phyloP scores from a whole-genome alignment of 2,329 filamentous ascomycete species.

The Stagonosporopsis vannaccii region DNA sequence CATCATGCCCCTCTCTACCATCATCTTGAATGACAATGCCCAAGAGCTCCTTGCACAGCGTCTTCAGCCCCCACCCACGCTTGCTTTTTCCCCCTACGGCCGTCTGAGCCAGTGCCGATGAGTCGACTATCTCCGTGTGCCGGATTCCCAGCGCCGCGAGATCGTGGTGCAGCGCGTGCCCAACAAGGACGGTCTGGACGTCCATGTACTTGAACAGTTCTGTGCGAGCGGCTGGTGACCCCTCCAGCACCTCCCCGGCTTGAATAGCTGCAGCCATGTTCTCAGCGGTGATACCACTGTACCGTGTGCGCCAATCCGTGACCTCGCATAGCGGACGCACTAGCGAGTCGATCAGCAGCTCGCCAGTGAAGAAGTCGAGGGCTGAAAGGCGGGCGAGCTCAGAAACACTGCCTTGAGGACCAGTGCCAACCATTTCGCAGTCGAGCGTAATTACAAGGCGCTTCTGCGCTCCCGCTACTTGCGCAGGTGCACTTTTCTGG shows the following conservation, averaged over 20 bases:
- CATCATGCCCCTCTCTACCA: constrained; percentile 2
- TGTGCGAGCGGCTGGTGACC: constrained; percentile 55
- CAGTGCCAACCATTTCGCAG: constrained; percentile 18
- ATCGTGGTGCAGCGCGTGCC: constrained; percentile 58
- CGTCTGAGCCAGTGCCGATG: constrained; percentile 51
- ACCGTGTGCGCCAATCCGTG: constrained; percentile 49
- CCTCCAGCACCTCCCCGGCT: constrained; percentile 44
- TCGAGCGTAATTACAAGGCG: constrained; percentile 5
- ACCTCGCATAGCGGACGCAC: constrained; percentile 49
- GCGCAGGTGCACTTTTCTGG: background rate
- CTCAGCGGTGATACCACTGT: constrained; percentile 50
- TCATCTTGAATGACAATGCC: constrained; percentile 3
- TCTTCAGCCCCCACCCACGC: constrained; percentile 3
- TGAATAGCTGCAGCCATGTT: constrained; percentile 33
- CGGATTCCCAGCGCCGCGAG: constrained; percentile 54
- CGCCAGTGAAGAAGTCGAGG: constrained; percentile 57
- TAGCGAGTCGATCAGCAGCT: constrained; percentile 54
- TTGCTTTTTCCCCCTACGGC: constrained; percentile 32
- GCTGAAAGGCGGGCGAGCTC: constrained; percentile 51
- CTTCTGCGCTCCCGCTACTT: background rate
- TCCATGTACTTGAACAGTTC: constrained; percentile 55
- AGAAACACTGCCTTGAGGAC: background rate
- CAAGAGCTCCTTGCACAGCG: constrained; percentile 7
- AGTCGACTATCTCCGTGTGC: constrained; percentile 56
- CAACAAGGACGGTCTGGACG: constrained; percentile 56